A percentile compares a stretch with the other conserved stretches of the same genome.
Conservation (phyloP, 768 basidiomycete genomes). For the Epithele typhae region DNA sequence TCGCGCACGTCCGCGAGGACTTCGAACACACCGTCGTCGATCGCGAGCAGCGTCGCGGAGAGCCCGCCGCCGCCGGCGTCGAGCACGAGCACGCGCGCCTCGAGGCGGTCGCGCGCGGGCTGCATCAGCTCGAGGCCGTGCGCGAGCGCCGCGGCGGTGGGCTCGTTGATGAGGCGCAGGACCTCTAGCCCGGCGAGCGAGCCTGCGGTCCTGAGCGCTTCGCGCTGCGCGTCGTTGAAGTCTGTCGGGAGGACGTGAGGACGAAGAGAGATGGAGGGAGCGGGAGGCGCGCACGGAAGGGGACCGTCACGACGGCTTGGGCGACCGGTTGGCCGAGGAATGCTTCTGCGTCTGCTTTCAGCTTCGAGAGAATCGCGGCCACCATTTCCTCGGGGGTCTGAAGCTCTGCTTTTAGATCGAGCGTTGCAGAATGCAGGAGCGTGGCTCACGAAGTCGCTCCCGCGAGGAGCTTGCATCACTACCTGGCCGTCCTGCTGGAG, state of each 20-base stretch:
- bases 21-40: conserved; percentile 56
- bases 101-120: conserved; percentile 35
- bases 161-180: conserved; percentile 43
- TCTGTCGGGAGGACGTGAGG: conserved; percentile 32
- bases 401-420: too few relatives aligned
- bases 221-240: conserved; percentile 45
- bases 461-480: conserved; percentile 44
- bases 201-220: conserved; percentile 44
- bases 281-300: conserved; percentile 33
- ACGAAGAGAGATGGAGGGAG: not conserved
- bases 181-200: conserved; percentile 41
- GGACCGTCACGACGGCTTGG: conserved; percentile 43
- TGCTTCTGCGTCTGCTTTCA: conserved; percentile 46
- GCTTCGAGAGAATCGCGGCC: conserved; percentile 40
- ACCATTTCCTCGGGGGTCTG: conserved; percentile 40
- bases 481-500: conserved; percentile 40
- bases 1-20: conserved; percentile 57
- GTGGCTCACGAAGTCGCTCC: too few relatives aligned
- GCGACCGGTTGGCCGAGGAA: conserved; percentile 42
- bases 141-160: conserved; percentile 43
- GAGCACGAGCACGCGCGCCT: conserved; percentile 52
- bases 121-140: too few relatives aligned
- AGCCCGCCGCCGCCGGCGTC: conserved; percentile 56
- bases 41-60: conserved; percentile 54
- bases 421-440: not conserved